phyloP scores from a whole-genome alignment of 345 rosid species.

The Boechera retrofracta region DNA sequence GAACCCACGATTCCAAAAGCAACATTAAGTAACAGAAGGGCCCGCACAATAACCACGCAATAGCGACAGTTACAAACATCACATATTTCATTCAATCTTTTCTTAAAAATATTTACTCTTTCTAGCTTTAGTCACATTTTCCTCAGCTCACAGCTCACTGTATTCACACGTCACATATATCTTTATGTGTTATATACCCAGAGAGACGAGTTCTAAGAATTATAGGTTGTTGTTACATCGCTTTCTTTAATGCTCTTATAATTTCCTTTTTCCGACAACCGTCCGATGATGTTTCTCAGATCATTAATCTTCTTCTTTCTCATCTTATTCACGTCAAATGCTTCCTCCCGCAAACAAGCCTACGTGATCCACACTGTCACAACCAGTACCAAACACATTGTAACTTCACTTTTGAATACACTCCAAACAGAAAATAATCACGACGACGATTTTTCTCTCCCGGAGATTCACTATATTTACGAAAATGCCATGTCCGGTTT shows the following conservation, averaged over 20 bases:
- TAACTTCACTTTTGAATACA: constrained; percentile 42
- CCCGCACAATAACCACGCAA: constrained; percentile 33
- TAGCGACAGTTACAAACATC: constrained; percentile 45
- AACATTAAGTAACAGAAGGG: constrained; percentile 22
- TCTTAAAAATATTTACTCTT: background rate
- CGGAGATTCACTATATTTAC: constrained; percentile 63
- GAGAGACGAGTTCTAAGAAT: constrained; percentile 17
- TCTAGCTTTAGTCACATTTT: constrained; percentile 42
- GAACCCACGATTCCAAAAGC: constrained; percentile 31
- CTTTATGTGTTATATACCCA: constrained; percentile 33
- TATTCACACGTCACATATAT: constrained; percentile 40
- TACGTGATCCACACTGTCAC: constrained; percentile 69
- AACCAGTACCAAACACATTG: constrained; percentile 46
- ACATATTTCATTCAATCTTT: constrained; percentile 12
- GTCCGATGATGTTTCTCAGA: constrained; percentile 45
- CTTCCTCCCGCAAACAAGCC: constrained; percentile 48
- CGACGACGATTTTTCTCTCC: constrained; percentile 37
- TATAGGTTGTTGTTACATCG: constrained; percentile 18
- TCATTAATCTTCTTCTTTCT: constrained; percentile 25
- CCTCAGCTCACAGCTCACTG: constrained; percentile 42
- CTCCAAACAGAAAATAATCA: constrained; percentile 40
- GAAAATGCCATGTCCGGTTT: constrained; percentile 68
- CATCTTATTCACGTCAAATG: constrained; percentile 43
- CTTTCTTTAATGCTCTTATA: constrained; percentile 26
- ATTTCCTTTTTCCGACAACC: constrained; percentile 27